Base-by-base conservation (phyloP, 345 rosid genomes). In the Boechera divaricarpa region DNA sequence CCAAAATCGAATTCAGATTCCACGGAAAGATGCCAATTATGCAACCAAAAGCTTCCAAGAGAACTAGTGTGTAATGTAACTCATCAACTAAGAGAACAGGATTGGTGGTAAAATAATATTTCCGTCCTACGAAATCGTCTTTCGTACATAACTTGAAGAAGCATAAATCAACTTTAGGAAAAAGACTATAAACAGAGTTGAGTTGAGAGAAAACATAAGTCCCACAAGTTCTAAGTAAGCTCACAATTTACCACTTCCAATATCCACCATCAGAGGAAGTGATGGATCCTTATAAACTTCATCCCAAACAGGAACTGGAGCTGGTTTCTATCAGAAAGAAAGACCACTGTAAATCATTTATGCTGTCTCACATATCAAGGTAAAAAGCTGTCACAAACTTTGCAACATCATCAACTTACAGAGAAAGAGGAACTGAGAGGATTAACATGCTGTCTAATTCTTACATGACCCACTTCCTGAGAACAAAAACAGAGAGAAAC, bases 361-460 rank as follows among this genome's bases (percentile, higher is more conserved):
- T 10, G n/a, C 9, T 16, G 6, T 63, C 35, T 26, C 28, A 32
- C 39, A 56, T 32, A 62, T 13, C 41, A 69, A n/a, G n/a, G 2
- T 5, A 21, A 26, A 72, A 58, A 52, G 9, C 41, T 73, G 41
- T 42, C 60, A 48, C 29, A 66, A 54, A 62, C 6, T 26, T 55
- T n/a, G 66, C 16, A 55, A 18, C 59, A 74, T 70, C 33, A 77
- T 24, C 41, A 74, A 82, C 92, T 70, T 69, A 94, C 97, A 63
- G 88, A 80, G 79, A 87, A 86, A 74, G 98, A 88, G 24, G 93
- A 86, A 75, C 94, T 85, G 64, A 91, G 87, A 81, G 97, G 97
- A 73, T 94, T 94, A 64, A 94, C 98, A 82, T 94, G 98, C 74
- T 92, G 97, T 85, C 98, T 89, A 80, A 90, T 84, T 79, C 94